phyloP scores from a whole-genome alignment of 345 rosid genomes.

The Rhodomyrtus tomentosa region DNA sequence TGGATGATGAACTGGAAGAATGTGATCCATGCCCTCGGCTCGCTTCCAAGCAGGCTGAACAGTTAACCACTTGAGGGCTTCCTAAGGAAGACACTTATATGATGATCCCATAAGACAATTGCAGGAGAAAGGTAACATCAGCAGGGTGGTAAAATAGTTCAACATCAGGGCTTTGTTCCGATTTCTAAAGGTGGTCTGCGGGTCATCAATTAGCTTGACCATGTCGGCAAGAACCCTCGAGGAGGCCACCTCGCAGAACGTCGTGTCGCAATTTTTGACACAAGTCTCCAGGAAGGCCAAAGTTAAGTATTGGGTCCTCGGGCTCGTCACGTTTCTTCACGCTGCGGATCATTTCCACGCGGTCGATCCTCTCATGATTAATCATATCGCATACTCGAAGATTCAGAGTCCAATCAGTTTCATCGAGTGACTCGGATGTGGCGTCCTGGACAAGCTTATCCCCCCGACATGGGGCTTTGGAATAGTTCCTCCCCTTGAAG shows the following conservation, averaged over 20 bases:
- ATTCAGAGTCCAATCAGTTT: constrained; percentile 88
- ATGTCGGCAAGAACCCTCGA: constrained; percentile 93
- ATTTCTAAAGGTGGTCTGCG: constrained; percentile 62
- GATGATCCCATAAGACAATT: background rate
- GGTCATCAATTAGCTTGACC: constrained; percentile 83
- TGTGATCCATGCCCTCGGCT: constrained; percentile 90
- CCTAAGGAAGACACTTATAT: constrained; percentile 17
- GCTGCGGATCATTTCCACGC: constrained; percentile 69
- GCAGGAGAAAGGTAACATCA: background rate
- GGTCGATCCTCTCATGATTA: constrained; percentile 53
- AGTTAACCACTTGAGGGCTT: constrained; percentile 90
- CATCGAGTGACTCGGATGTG: too few species aligned
- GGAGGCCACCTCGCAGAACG: constrained; percentile 86
- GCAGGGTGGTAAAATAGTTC: background rate
- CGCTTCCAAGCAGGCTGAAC: constrained; percentile 97
- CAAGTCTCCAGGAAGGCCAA: constrained; percentile 74
- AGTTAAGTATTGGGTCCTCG: constrained; percentile 72
- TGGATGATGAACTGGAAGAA: constrained; percentile 96
- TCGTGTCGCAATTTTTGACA: constrained; percentile 87
- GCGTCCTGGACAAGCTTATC: too few species aligned
- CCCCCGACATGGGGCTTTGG: constrained; percentile 63
- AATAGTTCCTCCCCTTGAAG: constrained; percentile 80
- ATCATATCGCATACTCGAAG: constrained; percentile 80
- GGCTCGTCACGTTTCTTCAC: constrained; percentile 62
- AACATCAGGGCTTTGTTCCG: constrained; percentile 75